Evolutionary conservation across 1,284 basidiomycete species (phyloP), one percentile per base, ranked within the genome.

Genomic region (Tilletia setariae): DNA sequence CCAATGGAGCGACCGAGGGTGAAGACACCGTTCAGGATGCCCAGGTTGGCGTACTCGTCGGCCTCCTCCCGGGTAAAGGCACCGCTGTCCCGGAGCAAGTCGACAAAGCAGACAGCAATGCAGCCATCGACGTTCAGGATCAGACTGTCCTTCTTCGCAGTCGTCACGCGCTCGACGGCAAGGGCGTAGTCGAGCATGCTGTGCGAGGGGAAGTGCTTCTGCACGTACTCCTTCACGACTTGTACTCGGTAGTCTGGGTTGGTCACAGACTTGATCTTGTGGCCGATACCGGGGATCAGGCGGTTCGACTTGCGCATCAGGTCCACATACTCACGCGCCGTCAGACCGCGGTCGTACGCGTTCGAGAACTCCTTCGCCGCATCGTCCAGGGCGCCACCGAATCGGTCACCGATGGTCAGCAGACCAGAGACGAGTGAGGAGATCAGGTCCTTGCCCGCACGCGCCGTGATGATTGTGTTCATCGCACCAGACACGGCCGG

Each of bases 401-500:
- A 98, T 76, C 94, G 91, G 85, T 92, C 92, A 83, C 95, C 95
- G 79, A 98, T 98, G 75, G 95, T 98, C 82, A 98, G 87, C 71
- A 98, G 89, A 88, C 95, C 95, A 70, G 94, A 93, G 15, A 92
- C 92, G 74, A 98, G 88, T 74, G 93, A 97, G 28, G 94, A 97
- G 84, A 98, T 94, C 77, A 98, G 86, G 84, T 98, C 95, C 86
- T 98, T 98, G 84, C 95, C 95, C 63, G 95, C 95, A 86, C 95
- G 94, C 61, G 94, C 91, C 32, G 95, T 94, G 84, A 98, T 94
- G 84, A 98, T 98, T 74, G 95, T 98, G 88, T 96, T 98, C 95
- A 98, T 98, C 40, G 95, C 95, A 86, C 94, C 91, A 66, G 81
- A 86, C 59, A 87, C 86, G 69, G 83, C 83, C 42, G 83, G 84